A percentile compares a stretch with the other conserved stretches of the same genome.
Evolutionary conservation across 768 basidiomycete genomes (phyloP).

Genomic region (Tubosaeta sp.): DNA sequence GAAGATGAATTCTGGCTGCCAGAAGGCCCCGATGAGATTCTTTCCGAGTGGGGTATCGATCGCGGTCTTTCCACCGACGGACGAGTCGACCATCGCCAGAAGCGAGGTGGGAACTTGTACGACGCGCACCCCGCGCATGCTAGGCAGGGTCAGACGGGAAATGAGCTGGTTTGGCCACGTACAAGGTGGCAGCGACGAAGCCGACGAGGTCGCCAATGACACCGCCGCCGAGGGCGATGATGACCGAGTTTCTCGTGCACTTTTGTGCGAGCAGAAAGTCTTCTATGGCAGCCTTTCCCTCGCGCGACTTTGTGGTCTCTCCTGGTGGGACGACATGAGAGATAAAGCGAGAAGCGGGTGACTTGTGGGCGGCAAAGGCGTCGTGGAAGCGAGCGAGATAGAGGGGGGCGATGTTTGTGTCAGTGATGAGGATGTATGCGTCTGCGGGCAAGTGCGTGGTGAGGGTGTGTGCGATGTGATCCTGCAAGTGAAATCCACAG

Average conservation of each 20-base stretch:
- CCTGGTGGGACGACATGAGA: conserved; percentile 81
- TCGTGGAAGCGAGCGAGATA: conserved; percentile 66
- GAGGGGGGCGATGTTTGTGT: conserved; percentile 81
- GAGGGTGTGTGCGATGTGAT: conserved; percentile 78
- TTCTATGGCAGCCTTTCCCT: conserved; percentile 90
- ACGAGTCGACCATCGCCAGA: conserved; percentile 97
- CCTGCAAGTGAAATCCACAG: conserved; percentile 88
- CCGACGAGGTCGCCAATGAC: conserved; percentile 97
- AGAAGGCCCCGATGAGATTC: conserved; percentile 97
- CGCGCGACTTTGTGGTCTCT: conserved; percentile 87
- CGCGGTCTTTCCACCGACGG: conserved; percentile 98
- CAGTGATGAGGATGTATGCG: conserved; percentile 89
- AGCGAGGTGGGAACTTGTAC: conserved; percentile 96
- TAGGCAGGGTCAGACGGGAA: conserved; percentile 28
- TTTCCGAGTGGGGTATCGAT: conserved; percentile 98
- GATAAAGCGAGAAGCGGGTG: conserved; percentile 58
- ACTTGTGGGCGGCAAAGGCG: conserved; percentile 48
- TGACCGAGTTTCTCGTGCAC: conserved; percentile 90
- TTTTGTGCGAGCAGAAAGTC: conserved; percentile 85
- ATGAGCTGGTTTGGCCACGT: conserved; percentile 34
- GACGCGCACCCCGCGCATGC: conserved; percentile 96
- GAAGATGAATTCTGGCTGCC: conserved; percentile 97
- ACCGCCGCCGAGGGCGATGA: conserved; percentile 92
- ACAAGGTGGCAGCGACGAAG: conserved; percentile 97
- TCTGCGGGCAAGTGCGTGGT: conserved; percentile 68